Evolutionary conservation across 805 yeast species (phyloP).

Genomic region (Saccharomycopsis oosterbeekiorum): DNA sequence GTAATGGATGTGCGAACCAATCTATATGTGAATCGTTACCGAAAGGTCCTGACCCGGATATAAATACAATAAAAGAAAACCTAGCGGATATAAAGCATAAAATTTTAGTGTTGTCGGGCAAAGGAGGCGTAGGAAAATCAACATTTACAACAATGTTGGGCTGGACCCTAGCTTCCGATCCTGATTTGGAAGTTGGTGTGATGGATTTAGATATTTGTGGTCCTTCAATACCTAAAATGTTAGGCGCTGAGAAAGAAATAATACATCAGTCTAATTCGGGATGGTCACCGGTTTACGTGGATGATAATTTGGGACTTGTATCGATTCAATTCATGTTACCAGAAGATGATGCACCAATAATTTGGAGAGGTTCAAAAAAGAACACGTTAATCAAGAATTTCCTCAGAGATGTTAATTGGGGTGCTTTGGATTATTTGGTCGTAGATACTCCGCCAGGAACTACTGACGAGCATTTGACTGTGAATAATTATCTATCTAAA

Average conservation of each 20-base stretch:
- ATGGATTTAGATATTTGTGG: constrained; percentile 98
- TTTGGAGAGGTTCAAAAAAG: constrained; percentile 97
- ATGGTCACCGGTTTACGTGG: constrained; percentile 94
- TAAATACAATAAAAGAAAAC: constrained; percentile 63
- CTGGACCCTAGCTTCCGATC: constrained; percentile 81
- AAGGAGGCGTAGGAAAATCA: constrained; percentile 75
- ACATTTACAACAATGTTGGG: constrained; percentile 91
- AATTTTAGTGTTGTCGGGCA: constrained; percentile 59
- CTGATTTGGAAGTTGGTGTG: constrained; percentile 80
- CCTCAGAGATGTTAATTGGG: constrained; percentile 94
- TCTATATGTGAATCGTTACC: constrained; percentile 80
- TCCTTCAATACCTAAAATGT: constrained; percentile 89
- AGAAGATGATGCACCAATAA: constrained; percentile 83
- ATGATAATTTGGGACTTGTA: constrained; percentile 92
- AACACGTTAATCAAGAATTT: constrained; percentile 89
- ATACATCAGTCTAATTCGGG: constrained; percentile 87
- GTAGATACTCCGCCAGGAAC: constrained; percentile 99
- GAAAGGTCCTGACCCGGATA: constrained; percentile 92
- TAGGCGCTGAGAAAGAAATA: constrained; percentile 81
- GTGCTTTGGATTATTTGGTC: constrained; percentile 43
- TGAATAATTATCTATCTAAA: constrained; percentile 58
- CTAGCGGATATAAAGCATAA: constrained; percentile 64
- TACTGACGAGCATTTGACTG: constrained; percentile 90
- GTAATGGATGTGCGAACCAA: constrained; percentile 92
- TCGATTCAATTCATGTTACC: constrained; percentile 94